phyloP scores from a whole-genome alignment of 345 rosid genomes.

The Heritiera fomes region DNA sequence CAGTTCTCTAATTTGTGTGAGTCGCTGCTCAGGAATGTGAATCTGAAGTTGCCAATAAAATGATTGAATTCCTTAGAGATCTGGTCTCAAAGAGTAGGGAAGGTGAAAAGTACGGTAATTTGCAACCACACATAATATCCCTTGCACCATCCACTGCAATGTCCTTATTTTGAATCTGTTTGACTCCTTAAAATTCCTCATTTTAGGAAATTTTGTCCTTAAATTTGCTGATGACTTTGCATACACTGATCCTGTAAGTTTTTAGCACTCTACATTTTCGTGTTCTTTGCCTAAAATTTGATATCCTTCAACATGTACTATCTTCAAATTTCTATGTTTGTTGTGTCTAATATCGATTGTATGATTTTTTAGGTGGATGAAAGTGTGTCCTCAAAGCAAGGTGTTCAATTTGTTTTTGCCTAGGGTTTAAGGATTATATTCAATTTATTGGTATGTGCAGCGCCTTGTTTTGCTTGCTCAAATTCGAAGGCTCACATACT shows the following conservation, averaged over 20 bases:
- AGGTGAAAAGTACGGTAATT: constrained; percentile 74
- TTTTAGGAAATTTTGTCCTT: constrained; percentile 66
- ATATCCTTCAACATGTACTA: constrained; percentile 8
- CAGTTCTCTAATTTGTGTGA: constrained; percentile 21
- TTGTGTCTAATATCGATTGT: constrained; percentile 20
- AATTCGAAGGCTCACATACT: neutral
- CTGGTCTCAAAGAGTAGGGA: constrained; percentile 64
- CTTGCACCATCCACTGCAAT: neutral
- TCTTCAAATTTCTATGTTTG: neutral
- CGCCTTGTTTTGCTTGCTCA: neutral
- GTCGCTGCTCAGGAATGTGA: constrained; percentile 69
- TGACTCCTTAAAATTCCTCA: constrained; percentile 14
- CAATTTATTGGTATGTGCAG: constrained; percentile 63
- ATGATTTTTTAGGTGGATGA: constrained; percentile 73
- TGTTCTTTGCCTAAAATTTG: constrained; percentile 1
- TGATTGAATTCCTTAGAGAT: constrained; percentile 76
- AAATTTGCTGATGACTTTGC: constrained; percentile 86
- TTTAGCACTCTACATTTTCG: neutral
- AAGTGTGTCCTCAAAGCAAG: constrained; percentile 91
- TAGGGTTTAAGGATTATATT: constrained; percentile 92
- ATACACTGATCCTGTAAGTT: constrained; percentile 82
- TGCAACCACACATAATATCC: constrained; percentile 5
- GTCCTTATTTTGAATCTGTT: constrained; percentile 17
- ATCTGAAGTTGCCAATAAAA: constrained; percentile 90
- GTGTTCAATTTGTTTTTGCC: constrained; percentile 83